Percentiles rank a stretch among this genome's conserved stretches.
phyloP scores from a whole-genome alignment of 208 protist species.

The Trypanosoma boissoni region DNA sequence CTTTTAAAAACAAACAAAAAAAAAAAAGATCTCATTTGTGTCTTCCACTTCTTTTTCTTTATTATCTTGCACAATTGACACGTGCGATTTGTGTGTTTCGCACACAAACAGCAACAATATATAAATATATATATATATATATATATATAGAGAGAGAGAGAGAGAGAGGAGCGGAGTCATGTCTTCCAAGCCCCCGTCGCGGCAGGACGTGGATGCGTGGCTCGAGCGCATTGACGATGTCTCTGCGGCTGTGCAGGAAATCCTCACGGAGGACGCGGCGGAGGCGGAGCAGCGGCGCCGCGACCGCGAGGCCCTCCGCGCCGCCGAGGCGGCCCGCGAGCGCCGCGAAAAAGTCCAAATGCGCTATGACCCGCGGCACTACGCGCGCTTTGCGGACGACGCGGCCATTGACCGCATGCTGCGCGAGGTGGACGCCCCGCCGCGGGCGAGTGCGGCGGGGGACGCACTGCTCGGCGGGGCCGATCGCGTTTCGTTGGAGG shows the following conservation, averaged over 20 bases:
- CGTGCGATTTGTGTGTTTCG: too few relatives aligned
- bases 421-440: slow-evolving; percentile 20
- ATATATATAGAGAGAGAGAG: slow-evolving; percentile 12
- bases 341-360: slow-evolving; percentile 30
- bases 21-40: too few relatives aligned
- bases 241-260: slow-evolving; percentile 31
- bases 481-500: slow-evolving; percentile 32
- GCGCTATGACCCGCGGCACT: slow-evolving; percentile 44
- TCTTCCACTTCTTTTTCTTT: slow-evolving; percentile 16
- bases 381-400: slow-evolving; percentile 42
- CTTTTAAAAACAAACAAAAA: too few relatives aligned
- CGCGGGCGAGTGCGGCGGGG: background rate
- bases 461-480: slow-evolving; percentile 19
- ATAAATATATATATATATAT: too few relatives aligned
- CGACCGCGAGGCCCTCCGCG: slow-evolving; percentile 23
- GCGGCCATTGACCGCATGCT: slow-evolving; percentile 42
- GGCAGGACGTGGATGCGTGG: slow-evolving; percentile 33
- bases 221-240: slow-evolving; percentile 38
- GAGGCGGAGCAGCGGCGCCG: slow-evolving; percentile 17
- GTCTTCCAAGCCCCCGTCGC: slow-evolving; percentile 13
- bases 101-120: too few relatives aligned
- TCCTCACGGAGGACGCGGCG: slow-evolving; percentile 36
- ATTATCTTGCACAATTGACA: background rate
- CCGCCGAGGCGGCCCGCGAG: slow-evolving; percentile 2
- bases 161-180: slow-evolving; percentile 1